These are phyloP conservation scores for Arxiozyma slooffiae DNA, from an alignment of 1,139 yeast genomes.

Conservation along the genomic window DNA sequence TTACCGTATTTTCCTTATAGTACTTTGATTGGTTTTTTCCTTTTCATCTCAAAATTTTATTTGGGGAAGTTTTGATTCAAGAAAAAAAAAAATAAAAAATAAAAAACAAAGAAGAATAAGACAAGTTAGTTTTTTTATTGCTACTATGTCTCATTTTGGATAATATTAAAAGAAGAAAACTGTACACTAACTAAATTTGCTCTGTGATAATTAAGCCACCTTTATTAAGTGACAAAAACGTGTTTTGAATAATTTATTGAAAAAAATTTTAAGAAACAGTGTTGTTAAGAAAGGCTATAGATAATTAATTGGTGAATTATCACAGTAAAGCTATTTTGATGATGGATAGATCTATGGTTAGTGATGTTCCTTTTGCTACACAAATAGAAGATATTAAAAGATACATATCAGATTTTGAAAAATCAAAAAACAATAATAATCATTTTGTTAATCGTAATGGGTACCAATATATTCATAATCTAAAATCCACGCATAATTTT, in stretches of 20 bases:
- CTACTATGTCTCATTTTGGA: too few relatives aligned
- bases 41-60: neutral
- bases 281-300: neutral
- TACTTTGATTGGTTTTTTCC: too few relatives aligned
- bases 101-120: too few relatives aligned
- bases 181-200: too few relatives aligned
- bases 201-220: too few relatives aligned
- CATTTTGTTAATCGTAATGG: conserved; percentile 3
- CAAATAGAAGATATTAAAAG: conserved; percentile 30
- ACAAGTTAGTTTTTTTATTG: too few relatives aligned
- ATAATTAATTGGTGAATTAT: neutral
- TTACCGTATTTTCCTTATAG: too few relatives aligned
- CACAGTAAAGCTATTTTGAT: neutral
- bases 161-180: too few relatives aligned
- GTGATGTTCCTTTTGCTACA: conserved; percentile 26
- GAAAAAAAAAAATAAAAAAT: neutral
- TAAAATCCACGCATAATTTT: neutral
- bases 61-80: neutral
- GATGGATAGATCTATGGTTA: conserved; percentile 10
- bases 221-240: neutral
- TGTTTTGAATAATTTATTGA: neutral
- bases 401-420: conserved; percentile 23
- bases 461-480: neutral
- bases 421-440: conserved; percentile 5
- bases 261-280: too few relatives aligned